Evolutionary conservation across 805 yeast species (phyloP).

Genomic region (Cyberlindnera meyerae): DNA sequence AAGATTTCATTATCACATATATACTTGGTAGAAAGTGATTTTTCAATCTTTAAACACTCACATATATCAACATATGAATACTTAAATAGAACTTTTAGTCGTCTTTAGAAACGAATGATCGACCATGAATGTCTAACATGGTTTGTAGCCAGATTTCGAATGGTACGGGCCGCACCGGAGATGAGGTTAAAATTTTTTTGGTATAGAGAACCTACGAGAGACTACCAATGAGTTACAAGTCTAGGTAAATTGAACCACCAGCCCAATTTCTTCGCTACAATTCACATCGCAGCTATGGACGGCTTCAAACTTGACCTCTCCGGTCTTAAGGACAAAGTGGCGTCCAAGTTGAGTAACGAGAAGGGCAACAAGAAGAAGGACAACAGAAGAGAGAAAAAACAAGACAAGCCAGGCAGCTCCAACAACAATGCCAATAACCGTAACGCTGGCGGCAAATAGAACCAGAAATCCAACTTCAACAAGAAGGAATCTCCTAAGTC

Average conservation of each 20-base stretch:
- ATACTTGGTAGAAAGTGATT: too few relatives aligned
- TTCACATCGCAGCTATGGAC: conserved; percentile 15
- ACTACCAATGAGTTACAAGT: too few relatives aligned
- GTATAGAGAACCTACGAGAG: too few relatives aligned
- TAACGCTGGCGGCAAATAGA: conserved; percentile 1
- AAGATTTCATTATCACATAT: too few relatives aligned
- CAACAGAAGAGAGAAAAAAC: conserved; percentile 18
- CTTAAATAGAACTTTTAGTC: too few relatives aligned
- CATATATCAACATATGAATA: too few relatives aligned
- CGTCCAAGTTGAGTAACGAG: conserved; percentile 40
- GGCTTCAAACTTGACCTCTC: conserved; percentile 31
- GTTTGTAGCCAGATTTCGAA: background rate
- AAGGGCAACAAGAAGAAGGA: conserved; percentile 22
- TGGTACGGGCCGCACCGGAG: conserved; percentile 12
- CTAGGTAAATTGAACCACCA: background rate
- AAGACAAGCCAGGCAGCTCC: background rate
- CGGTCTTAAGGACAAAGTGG: conserved; percentile 61
- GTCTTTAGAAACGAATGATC: too few relatives aligned
- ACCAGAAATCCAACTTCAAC: conserved; percentile 14
- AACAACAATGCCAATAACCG: too few relatives aligned
- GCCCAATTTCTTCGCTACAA: background rate
- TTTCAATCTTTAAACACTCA: too few relatives aligned
- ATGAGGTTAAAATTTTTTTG: conserved; percentile 19
- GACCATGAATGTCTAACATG: too few relatives aligned
- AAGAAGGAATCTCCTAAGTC: background rate